phyloP scores from a whole-genome alignment of 2,329 filamentous ascomycete genomes.

The Stachybotrys elegans region DNA sequence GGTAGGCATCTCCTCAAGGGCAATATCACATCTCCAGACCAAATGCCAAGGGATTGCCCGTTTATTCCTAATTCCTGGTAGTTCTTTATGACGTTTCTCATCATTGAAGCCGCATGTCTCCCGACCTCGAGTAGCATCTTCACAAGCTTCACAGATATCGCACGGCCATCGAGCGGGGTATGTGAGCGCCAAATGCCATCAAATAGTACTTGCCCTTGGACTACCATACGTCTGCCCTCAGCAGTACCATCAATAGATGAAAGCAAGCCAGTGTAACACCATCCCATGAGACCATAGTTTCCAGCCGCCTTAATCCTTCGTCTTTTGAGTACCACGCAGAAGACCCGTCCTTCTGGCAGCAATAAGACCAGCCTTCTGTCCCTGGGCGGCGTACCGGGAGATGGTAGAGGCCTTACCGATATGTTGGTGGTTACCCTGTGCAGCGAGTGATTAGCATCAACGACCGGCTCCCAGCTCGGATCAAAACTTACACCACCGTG shows the following conservation, averaged over 20 bases:
- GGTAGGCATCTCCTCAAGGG: no score
- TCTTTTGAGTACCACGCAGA: slow-evolving; percentile 99
- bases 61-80: no score
- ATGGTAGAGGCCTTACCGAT: slow-evolving; percentile 99
- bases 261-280: slow-evolving; percentile 61
- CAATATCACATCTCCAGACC: no score
- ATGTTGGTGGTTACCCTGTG: slow-evolving; percentile 97
- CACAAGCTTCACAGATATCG: no score
- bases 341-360: slow-evolving; percentile 99
- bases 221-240: slow-evolving; percentile 42
- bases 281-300: slow-evolving; percentile 55
- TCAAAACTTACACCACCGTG: slow-evolving; percentile 74
- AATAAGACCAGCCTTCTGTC: slow-evolving; percentile 99
- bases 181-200: slow-evolving; percentile 43
- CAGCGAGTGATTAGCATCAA: slow-evolving; percentile 35
- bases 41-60: no score
- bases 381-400: slow-evolving; percentile 92
- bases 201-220: slow-evolving; percentile 40
- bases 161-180: no score
- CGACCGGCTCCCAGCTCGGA: slow-evolving; percentile 34
- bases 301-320: slow-evolving; percentile 74
- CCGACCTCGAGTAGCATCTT: no score
- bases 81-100: no score
- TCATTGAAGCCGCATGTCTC: no score
- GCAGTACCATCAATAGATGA: slow-evolving; percentile 52